These are phyloP conservation scores for Penicillium mononematosum DNA, from an alignment of 495 filamentous ascomycete genomes.

Conservation along the genomic window DNA sequence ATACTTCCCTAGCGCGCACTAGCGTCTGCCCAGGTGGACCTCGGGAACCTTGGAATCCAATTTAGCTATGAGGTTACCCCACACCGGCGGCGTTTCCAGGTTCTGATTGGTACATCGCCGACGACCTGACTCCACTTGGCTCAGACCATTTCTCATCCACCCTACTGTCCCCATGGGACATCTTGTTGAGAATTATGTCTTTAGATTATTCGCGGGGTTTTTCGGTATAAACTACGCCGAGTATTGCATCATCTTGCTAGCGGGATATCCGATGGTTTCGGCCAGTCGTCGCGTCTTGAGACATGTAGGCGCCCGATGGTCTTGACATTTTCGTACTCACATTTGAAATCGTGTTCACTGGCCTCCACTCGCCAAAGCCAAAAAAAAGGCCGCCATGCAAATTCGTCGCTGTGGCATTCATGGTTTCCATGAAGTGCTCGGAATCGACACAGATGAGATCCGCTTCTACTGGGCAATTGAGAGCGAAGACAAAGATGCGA, in stretches of 20 bases:
- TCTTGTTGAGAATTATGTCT: neutral
- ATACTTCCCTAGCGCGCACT: too few relatives aligned
- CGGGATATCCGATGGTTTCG: neutral
- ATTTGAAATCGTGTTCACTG: neutral
- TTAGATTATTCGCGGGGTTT: neutral
- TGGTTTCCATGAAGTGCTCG: constrained; percentile 31
- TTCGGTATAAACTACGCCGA: neutral
- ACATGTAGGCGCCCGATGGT: too few relatives aligned
- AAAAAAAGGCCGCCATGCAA: constrained; percentile 14
- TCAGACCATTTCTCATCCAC: too few relatives aligned
- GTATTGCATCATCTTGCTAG: neutral
- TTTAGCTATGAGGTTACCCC: neutral
- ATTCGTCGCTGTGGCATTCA: constrained; percentile 31
- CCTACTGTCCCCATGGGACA: neutral
- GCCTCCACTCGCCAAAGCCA: neutral
- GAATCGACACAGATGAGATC: constrained; percentile 29
- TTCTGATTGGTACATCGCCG: neutral
- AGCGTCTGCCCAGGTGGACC: too few relatives aligned
- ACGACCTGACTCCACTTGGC: too few relatives aligned
- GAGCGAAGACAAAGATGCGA: constrained; percentile 1
- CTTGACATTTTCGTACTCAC: neutral
- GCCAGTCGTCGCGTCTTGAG: neutral
- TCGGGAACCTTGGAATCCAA: too few relatives aligned
- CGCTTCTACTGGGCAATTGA: constrained; percentile 29
- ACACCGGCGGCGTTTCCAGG: neutral